Conservation (phyloP, 192 early-diverging fungal species). For the Entomortierella chlamydospora region DNA sequence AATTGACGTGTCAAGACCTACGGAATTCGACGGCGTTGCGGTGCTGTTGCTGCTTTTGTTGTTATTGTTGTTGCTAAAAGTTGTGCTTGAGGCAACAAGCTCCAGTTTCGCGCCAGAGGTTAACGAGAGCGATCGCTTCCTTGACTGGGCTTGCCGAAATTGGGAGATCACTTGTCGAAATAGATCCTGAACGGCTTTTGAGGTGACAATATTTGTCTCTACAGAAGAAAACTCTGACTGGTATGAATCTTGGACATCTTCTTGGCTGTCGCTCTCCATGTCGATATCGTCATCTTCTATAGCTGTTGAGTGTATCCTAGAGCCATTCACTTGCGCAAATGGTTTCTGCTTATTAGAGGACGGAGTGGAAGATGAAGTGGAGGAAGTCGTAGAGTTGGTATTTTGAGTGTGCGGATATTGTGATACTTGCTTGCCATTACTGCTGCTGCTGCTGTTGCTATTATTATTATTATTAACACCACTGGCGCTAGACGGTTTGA, state of each 20-base stretch:
- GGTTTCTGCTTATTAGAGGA: constrained; percentile 26
- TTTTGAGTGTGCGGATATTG: not conserved
- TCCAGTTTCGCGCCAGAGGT: constrained; percentile 47
- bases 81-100: constrained; percentile 25
- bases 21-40: constrained; percentile 9
- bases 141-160: constrained; percentile 53
- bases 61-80: not conserved
- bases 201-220: constrained; percentile 54
- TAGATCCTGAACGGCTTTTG: constrained; percentile 55
- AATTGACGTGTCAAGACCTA: constrained; percentile 18
- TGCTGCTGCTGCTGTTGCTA: too few species aligned
- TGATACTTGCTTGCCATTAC: not conserved
- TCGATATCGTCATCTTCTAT: constrained; percentile 50
- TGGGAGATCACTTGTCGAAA: constrained; percentile 52
- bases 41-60: not conserved
- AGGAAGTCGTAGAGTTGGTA: not conserved
- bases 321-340: not conserved
- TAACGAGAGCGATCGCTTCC: constrained; percentile 56
- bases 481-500: not conserved
- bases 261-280: constrained; percentile 44
- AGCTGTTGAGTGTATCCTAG: constrained; percentile 6
- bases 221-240: constrained; percentile 51
- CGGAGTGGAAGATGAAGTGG: constrained; percentile 4
- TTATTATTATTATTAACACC: too few species aligned
- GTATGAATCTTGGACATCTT: constrained; percentile 35